A percentile compares a stretch with the other conserved stretches of the same genome.
Evolutionary conservation across 352 stramenopile genomes (phyloP).

Genomic region (Phytophthora quininea): DNA sequence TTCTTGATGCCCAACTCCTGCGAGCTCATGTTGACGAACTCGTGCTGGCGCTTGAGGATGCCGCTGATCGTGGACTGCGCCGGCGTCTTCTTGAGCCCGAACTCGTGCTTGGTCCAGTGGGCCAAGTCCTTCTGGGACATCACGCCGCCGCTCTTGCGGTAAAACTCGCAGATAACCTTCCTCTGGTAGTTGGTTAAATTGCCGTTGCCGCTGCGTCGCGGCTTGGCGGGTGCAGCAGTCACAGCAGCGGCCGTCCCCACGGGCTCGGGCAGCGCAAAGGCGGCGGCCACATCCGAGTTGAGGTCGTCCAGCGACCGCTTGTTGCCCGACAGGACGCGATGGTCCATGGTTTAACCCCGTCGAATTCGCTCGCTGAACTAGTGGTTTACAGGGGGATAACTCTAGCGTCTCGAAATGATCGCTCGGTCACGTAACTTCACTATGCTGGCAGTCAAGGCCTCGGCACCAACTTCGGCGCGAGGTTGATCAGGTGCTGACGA

Average conservation of each 20-base stretch:
- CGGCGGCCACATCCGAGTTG: no score
- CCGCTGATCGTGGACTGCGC: conserved; percentile 86
- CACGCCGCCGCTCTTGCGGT: conserved; percentile 75
- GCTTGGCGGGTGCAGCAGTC: conserved; percentile 6
- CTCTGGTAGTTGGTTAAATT: conserved; percentile 87
- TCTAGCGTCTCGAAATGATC: no score
- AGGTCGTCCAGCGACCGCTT: no score
- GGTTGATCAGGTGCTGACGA: conserved; percentile 38
- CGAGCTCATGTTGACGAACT: conserved; percentile 87
- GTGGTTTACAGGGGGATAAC: no score
- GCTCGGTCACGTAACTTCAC: no score
- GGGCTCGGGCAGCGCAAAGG: not conserved
- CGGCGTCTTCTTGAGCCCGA: conserved; percentile 79
- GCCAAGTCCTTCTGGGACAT: conserved; percentile 90
- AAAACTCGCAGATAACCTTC: conserved; percentile 87
- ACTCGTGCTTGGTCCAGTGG: conserved; percentile 89
- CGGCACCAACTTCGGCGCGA: no score
- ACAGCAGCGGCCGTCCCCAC: not conserved
- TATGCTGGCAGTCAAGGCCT: no score
- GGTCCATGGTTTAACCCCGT: no score
- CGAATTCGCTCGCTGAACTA: no score
- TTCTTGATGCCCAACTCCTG: conserved; percentile 87
- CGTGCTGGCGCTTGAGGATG: conserved; percentile 80
- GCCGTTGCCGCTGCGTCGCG: conserved; percentile 54
- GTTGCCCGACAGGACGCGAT: no score